phyloP scores from a whole-genome alignment of 2,329 filamentous ascomycete species.

The Colletotrichum eremochloae region DNA sequence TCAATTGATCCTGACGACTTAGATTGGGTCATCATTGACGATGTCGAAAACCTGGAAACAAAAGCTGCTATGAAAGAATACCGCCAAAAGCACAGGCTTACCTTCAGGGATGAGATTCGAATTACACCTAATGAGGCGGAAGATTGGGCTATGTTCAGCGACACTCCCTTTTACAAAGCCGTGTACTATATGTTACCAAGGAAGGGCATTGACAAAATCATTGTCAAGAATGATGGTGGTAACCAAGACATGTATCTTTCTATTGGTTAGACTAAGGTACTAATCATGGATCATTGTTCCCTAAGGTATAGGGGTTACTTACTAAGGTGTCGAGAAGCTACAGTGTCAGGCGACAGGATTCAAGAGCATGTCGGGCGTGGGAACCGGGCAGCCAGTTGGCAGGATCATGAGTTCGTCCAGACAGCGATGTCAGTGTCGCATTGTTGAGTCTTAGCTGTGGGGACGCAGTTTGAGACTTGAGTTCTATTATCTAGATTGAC shows the following conservation, averaged over 20 bases:
- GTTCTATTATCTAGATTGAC: no score
- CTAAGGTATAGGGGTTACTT: no score
- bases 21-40: neutral
- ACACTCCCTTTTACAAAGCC: slow-evolving; percentile 3
- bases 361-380: no score
- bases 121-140: neutral
- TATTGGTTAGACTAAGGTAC: neutral
- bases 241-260: neutral
- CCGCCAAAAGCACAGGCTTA: neutral
- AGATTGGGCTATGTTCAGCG: slow-evolving; percentile 2
- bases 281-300: no score
- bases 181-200: neutral
- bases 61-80: neutral
- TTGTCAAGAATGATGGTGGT: neutral
- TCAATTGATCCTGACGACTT: neutral
- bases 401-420: no score
- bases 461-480: no score
- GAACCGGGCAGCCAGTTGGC: no score
- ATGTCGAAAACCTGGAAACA: neutral
- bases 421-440: no score
- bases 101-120: slow-evolving; percentile 1
- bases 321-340: no score
- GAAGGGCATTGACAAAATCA: neutral
- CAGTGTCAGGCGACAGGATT: no score
- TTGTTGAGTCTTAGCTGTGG: no score